phyloP scores from a whole-genome alignment of 1,284 basidiomycete species.

The Heterobasidion annosum region DNA sequence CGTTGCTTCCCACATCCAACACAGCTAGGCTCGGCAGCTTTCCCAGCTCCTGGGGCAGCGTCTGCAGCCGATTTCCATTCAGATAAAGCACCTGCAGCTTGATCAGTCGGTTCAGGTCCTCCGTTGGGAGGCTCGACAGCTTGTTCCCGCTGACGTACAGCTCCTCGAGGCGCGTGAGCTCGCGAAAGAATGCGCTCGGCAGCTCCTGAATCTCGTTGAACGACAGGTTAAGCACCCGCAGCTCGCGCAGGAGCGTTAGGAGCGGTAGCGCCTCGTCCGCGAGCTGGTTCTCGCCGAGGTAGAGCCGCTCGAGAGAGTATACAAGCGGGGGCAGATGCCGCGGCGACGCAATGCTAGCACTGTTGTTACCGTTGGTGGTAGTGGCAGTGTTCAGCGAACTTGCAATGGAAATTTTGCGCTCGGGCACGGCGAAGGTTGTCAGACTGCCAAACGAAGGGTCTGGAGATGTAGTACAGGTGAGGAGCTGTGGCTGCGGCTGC shows the following conservation, averaged over 20 bases:
- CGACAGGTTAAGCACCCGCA: conserved; percentile 84
- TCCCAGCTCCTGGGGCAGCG: conserved; percentile 84
- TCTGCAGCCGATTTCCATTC: conserved; percentile 93
- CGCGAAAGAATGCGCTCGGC: conserved; percentile 69
- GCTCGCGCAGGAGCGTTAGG: conserved; percentile 66
- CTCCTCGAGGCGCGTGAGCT: conserved; percentile 66
- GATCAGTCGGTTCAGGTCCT: conserved; percentile 69
- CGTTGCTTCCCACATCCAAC: conserved; percentile 92
- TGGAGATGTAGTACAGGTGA: conserved; percentile 2
- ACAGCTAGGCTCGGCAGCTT: conserved; percentile 76
- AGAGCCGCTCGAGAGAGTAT: conserved; percentile 67
- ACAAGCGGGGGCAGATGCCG: conserved; percentile 58
- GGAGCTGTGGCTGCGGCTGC: neutral
- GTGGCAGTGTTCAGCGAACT: conserved; percentile 16
- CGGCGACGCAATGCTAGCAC: conserved; percentile 2
- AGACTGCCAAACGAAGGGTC: neutral
- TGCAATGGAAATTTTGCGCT: conserved; percentile 37
- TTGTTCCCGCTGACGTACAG: conserved; percentile 94
- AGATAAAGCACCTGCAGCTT: conserved; percentile 74
- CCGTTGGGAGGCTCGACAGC: conserved; percentile 83
- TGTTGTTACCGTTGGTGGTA: neutral
- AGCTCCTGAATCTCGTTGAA: conserved; percentile 96
- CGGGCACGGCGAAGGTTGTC: conserved; percentile 9
- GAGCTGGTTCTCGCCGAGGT: conserved; percentile 86
- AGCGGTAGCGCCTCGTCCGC: conserved; percentile 77